These are phyloP conservation scores for Fusarium sp. DNA, from an alignment of 2,329 filamentous ascomycete genomes.

Conservation along the genomic window DNA sequence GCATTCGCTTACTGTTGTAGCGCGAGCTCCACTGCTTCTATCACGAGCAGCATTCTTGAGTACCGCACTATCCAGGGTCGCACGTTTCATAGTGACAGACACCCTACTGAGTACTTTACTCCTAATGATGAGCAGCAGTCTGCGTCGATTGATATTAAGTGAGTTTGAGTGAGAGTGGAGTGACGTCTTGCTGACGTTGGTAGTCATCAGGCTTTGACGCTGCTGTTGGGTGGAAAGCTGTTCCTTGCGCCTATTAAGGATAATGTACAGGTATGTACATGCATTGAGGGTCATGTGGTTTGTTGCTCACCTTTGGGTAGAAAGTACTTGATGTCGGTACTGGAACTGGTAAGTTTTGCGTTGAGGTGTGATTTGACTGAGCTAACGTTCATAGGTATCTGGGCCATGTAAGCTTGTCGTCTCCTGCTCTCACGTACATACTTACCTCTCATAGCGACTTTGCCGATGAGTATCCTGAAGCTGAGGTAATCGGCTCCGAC, in stretches of 20 bases:
- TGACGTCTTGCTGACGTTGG: background rate
- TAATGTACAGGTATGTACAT: conserved; percentile 31
- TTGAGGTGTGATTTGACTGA: background rate
- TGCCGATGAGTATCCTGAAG: conserved; percentile 36
- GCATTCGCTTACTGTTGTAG: conserved; percentile 18
- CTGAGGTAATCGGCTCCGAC: conserved; percentile 39
- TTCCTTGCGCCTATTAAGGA: conserved; percentile 37
- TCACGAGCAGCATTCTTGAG: conserved; percentile 40
- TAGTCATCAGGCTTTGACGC: conserved; percentile 41
- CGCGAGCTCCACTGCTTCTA: conserved; percentile 42
- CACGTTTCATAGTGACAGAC: conserved; percentile 41
- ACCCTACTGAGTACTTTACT: conserved; percentile 41
- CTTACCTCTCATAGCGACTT: conserved; percentile 27
- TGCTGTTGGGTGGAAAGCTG: conserved; percentile 29
- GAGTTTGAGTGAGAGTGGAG: fast-evolving
- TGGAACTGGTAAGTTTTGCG: conserved; percentile 27
- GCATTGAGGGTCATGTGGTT: background rate
- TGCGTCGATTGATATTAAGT: conserved; percentile 44
- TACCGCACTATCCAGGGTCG: conserved; percentile 42
- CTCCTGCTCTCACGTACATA: fast-evolving
- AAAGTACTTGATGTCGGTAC: conserved; percentile 42
- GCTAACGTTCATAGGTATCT: conserved; percentile 30
- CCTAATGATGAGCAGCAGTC: conserved; percentile 44
- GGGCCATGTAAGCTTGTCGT: conserved; percentile 35
- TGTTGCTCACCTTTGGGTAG: conserved; percentile 10